A percentile compares a stretch with the other conserved stretches of the same genome.
These are phyloP conservation scores for Oryza australiensis DNA, from an alignment of 176 grass and related monocot species.

Conservation along the genomic window DNA sequence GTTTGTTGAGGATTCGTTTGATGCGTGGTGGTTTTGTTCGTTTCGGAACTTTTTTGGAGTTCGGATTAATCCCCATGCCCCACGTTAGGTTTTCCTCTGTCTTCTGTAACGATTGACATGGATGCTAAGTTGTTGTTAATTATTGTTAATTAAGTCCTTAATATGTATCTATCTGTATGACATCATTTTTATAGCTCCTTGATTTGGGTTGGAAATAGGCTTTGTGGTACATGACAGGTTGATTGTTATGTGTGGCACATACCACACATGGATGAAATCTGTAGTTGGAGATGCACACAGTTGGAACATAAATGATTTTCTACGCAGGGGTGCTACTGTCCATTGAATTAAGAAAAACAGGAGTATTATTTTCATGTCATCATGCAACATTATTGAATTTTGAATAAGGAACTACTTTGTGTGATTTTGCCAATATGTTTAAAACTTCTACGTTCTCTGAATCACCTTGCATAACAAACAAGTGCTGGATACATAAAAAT, in stretches of 20 bases:
- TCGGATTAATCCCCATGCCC: background rate
- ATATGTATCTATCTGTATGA: background rate
- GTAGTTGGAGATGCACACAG: background rate
- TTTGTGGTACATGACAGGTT: background rate
- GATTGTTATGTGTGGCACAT: background rate
- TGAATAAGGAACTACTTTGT: background rate
- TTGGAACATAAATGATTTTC: background rate
- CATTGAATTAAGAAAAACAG: background rate
- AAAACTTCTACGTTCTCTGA: background rate
- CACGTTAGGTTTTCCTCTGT: background rate
- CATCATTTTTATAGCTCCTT: background rate
- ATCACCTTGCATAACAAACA: background rate
- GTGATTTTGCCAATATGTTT: background rate
- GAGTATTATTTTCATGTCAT: background rate
- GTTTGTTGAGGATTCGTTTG: background rate
- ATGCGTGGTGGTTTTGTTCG: background rate
- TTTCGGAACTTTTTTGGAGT: background rate
- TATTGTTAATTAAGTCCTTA: too few relatives aligned
- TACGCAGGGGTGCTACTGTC: background rate
- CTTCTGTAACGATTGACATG: background rate
- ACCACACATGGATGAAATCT: background rate
- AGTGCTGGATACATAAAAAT: background rate
- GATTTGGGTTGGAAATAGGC: slow-evolving; percentile 9
- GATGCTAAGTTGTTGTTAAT: background rate
- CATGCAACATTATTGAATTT: background rate